A percentile compares a stretch with the other conserved stretches of the same genome.
Evolutionary conservation across 257 asterid genomes (phyloP).

Genomic region (Solanum bukasovii): DNA sequence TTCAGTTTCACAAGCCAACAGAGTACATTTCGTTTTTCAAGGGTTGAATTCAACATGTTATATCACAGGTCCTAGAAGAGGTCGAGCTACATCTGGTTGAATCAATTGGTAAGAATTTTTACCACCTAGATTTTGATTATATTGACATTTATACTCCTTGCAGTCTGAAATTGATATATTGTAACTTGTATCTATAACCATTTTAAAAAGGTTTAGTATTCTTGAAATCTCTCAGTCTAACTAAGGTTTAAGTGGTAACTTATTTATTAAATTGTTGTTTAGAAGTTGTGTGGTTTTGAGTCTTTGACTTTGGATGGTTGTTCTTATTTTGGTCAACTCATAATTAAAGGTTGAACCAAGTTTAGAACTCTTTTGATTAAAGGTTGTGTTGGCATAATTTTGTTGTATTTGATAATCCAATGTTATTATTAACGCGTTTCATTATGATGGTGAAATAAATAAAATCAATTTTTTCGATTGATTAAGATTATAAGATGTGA

Average conservation of each 20-base stretch:
- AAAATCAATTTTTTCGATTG: neutral
- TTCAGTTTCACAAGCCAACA: too few species aligned
- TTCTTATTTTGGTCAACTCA: neutral
- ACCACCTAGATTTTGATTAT: too few species aligned
- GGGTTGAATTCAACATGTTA: neutral
- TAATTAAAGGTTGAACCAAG: neutral
- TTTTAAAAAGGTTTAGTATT: too few species aligned
- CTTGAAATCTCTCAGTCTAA: neutral
- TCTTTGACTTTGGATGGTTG: neutral
- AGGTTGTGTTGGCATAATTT: neutral
- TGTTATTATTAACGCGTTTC: neutral
- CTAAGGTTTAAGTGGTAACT: neutral
- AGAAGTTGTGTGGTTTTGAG: neutral
- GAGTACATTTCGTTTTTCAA: too few species aligned
- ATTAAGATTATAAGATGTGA: neutral
- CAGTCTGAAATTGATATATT: too few species aligned
- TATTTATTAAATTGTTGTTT: too few species aligned
- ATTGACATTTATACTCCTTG: too few species aligned
- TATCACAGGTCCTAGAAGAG: neutral
- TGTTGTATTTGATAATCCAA: neutral
- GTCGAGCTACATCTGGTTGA: neutral
- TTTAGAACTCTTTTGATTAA: too few species aligned
- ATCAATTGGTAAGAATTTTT: neutral
- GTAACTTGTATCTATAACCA: too few species aligned
- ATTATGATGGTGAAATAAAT: neutral